These are phyloP conservation scores for Aspergillus aculeatus DNA, from an alignment of 2,329 filamentous ascomycete species.

Conservation along the genomic window DNA sequence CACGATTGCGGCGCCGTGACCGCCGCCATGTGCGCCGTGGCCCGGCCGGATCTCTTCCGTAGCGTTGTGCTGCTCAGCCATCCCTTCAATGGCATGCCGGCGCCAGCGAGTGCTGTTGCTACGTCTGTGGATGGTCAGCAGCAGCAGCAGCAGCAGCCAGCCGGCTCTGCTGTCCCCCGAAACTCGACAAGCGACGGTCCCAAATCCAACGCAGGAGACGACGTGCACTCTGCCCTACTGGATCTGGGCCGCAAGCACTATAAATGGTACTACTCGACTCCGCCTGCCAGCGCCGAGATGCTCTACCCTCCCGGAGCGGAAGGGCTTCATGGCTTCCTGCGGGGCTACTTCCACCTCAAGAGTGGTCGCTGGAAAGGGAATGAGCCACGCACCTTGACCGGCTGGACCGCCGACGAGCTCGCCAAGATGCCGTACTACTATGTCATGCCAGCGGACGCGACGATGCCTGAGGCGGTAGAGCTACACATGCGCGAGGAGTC, in stretches of 20 bases:
- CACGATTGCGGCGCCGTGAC: slow-evolving; percentile 67
- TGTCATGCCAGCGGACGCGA: slow-evolving; percentile 59
- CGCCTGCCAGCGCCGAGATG: slow-evolving; percentile 39
- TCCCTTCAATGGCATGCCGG: slow-evolving; percentile 57
- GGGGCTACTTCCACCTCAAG: slow-evolving; percentile 69
- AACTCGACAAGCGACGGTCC: too few species aligned
- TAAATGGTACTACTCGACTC: slow-evolving; percentile 57
- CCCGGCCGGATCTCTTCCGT: slow-evolving; percentile 64
- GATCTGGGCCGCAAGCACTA: slow-evolving; percentile 64
- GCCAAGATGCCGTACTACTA: slow-evolving; percentile 66
- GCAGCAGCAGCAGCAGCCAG: slow-evolving; percentile 7
- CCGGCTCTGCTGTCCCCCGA: too few species aligned
- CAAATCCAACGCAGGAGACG: slow-evolving; percentile 25
- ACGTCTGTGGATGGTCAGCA: slow-evolving; percentile 1
- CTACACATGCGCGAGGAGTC: slow-evolving; percentile 54
- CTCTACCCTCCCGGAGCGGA: slow-evolving; percentile 34
- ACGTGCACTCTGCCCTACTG: slow-evolving; percentile 59
- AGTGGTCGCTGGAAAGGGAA: slow-evolving; percentile 60
- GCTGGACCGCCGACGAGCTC: slow-evolving; percentile 59
- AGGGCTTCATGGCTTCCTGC: slow-evolving; percentile 59
- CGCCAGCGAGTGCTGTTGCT: slow-evolving; percentile 27
- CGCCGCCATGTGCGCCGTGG: slow-evolving; percentile 59
- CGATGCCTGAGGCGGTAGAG: slow-evolving; percentile 60
- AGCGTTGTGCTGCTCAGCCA: slow-evolving; percentile 64
- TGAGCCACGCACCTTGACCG: slow-evolving; percentile 52